phyloP scores from a whole-genome alignment of 768 basidiomycete species.

The Podaxis sp. region DNA sequence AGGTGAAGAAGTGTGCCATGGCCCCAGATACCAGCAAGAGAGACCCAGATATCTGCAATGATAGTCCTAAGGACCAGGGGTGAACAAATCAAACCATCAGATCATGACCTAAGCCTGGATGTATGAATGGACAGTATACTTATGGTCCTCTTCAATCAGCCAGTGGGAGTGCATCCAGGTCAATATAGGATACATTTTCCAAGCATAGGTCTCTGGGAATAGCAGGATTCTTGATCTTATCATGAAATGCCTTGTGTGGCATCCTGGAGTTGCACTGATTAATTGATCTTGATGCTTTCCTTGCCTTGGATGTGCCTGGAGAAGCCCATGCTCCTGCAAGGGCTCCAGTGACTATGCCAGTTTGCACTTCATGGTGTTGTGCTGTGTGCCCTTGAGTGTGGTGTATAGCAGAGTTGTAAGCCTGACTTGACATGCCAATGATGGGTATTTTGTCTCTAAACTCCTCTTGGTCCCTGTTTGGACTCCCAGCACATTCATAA shows the following conservation, averaged over 20 bases:
- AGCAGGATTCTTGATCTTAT: background rate
- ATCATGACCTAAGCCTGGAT: background rate
- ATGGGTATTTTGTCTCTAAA: background rate
- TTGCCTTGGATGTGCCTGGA: background rate
- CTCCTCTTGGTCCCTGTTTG: no score
- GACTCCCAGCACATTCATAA: no score
- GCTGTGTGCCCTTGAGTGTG: background rate
- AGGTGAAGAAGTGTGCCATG: background rate
- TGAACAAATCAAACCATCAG: no score
- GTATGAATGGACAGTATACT: no score
- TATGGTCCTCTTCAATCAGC: no score
- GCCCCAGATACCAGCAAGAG: background rate
- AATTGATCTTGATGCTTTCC: background rate
- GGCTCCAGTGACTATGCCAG: slow-evolving; percentile 2
- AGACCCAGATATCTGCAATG: background rate
- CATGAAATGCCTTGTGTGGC: background rate
- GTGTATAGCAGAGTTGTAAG: slow-evolving; percentile 16
- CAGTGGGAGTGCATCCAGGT: background rate
- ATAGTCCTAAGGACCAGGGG: background rate
- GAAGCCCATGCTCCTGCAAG: slow-evolving; percentile 6
- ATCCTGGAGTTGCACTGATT: background rate
- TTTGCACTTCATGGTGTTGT: slow-evolving; percentile 16
- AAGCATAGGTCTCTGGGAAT: background rate
- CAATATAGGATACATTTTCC: background rate
- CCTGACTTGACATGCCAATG: slow-evolving; percentile 3